A percentile compares a stretch with the other conserved stretches of the same genome.
Conservation (phyloP, 2,329 filamentous ascomycete species). For the Aurifilum marmelostoma region DNA sequence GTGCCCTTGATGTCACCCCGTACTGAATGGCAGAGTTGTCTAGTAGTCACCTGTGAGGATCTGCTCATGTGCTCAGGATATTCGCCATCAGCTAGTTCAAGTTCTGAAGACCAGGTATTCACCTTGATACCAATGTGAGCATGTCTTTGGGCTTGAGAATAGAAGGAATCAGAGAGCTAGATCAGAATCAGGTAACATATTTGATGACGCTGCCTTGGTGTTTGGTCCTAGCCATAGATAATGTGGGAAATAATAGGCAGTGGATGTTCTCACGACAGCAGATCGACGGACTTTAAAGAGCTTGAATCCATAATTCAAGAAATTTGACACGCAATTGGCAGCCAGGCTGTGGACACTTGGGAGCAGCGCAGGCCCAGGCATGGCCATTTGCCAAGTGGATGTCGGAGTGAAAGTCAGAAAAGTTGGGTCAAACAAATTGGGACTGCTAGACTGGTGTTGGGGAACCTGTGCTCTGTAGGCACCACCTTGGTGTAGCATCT, state of each 20-base stretch:
- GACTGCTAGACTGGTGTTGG: too few species aligned
- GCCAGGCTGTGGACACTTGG: background rate
- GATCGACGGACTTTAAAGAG: too few species aligned
- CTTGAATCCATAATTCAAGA: too few species aligned
- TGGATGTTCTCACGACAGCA: too few species aligned
- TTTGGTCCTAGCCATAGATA: background rate
- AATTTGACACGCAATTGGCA: too few species aligned
- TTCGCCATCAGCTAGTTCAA: too few species aligned
- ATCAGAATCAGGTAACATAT: background rate
- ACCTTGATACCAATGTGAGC: background rate
- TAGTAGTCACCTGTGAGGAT: background rate
- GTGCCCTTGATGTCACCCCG: too few species aligned
- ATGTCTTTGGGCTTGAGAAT: background rate
- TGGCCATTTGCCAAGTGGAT: background rate
- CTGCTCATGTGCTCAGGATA: background rate
- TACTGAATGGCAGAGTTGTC: background rate
- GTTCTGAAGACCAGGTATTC: background rate
- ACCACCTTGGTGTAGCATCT: too few species aligned
- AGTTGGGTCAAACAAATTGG: too few species aligned
- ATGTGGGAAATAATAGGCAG: too few species aligned
- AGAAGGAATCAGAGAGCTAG: background rate
- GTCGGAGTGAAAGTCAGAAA: too few species aligned
- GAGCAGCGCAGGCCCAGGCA: background rate
- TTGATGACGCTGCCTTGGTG: background rate
- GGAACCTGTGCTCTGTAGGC: too few species aligned